Evolutionary conservation across 2,329 filamentous ascomycete genomes (phyloP).

Genomic region (Scleromitrula shiraiana): DNA sequence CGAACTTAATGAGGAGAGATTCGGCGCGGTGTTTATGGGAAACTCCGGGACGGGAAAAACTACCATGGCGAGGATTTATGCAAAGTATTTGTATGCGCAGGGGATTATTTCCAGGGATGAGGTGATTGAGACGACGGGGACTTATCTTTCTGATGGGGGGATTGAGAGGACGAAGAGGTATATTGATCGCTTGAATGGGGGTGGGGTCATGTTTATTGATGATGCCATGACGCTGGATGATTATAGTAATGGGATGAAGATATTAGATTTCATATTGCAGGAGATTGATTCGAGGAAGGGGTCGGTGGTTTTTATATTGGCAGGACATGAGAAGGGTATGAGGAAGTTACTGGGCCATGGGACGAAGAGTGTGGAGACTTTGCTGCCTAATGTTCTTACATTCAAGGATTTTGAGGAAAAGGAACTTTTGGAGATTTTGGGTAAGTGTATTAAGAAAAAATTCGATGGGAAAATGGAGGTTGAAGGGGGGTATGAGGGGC

Average conservation of each 20-base stretch:
- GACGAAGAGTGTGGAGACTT: conserved; percentile 49
- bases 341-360: conserved; percentile 64
- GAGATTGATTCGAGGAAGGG: conserved; percentile 64
- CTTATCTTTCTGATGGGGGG: conserved; percentile 53
- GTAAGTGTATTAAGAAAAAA: conserved; percentile 42
- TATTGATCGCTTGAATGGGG: conserved; percentile 51
- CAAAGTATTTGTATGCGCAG: conserved; percentile 51
- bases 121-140: conserved; percentile 60
- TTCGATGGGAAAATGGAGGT: conserved; percentile 49
- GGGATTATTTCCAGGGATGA: conserved; percentile 49
- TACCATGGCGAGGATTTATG: conserved; percentile 63
- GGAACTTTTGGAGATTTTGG: conserved; percentile 54
- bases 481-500: conserved; percentile 47
- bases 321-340: conserved; percentile 67
- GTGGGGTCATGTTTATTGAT: conserved; percentile 67
- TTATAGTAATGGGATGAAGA: conserved; percentile 24
- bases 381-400: conserved; percentile 55
- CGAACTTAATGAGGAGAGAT: conserved; percentile 39
- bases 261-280: conserved; percentile 61
- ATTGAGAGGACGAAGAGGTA: conserved; percentile 47
- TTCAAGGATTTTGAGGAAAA: conserved; percentile 61
- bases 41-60: conserved; percentile 57
- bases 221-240: conserved; percentile 34
- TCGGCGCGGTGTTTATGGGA: conserved; percentile 42
- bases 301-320: conserved; percentile 62